Conservation (phyloP, 768 basidiomycete species). For the Amyloporia xantha region DNA sequence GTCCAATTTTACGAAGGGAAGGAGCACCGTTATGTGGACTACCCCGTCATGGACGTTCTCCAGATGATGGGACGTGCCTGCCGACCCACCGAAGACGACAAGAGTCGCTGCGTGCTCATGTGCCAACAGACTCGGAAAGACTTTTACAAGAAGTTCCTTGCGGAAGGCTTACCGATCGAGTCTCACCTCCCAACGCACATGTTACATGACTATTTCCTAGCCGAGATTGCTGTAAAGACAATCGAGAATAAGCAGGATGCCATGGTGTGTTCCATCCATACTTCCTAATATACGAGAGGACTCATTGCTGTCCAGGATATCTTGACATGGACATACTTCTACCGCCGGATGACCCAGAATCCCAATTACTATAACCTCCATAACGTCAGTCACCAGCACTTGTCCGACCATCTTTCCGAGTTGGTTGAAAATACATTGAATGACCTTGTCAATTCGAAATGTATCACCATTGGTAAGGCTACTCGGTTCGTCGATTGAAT, state of each 20-base stretch:
- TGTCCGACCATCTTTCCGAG: conserved; percentile 94
- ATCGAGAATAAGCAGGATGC: conserved; percentile 99
- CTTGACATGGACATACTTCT: conserved; percentile 98
- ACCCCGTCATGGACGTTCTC: conserved; percentile 95
- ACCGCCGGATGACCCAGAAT: conserved; percentile 95
- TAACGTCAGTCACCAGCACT: conserved; percentile 91
- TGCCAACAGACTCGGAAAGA: conserved; percentile 97
- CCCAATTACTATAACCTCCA: conserved; percentile 93
- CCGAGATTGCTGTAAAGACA: conserved; percentile 97
- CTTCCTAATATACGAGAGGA: background rate
- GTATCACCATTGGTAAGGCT: conserved; percentile 77
- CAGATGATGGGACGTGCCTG: conserved; percentile 99
- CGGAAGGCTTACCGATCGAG: conserved; percentile 96
- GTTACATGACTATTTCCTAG: conserved; percentile 95
- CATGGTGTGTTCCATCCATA: conserved; percentile 48
- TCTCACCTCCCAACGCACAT: conserved; percentile 86
- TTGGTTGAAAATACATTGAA: conserved; percentile 89
- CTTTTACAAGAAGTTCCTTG: conserved; percentile 98
- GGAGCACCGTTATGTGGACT: conserved; percentile 96
- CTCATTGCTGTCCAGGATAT: conserved; percentile 56
- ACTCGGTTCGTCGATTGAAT: background rate
- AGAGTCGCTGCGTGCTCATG: conserved; percentile 93
- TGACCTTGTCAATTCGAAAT: conserved; percentile 92
- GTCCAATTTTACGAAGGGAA: conserved; percentile 95
- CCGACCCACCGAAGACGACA: conserved; percentile 80